Evolutionary conservation across 148 eudicot genomes (phyloP).

Genomic region (Spergularia bocconei): DNA sequence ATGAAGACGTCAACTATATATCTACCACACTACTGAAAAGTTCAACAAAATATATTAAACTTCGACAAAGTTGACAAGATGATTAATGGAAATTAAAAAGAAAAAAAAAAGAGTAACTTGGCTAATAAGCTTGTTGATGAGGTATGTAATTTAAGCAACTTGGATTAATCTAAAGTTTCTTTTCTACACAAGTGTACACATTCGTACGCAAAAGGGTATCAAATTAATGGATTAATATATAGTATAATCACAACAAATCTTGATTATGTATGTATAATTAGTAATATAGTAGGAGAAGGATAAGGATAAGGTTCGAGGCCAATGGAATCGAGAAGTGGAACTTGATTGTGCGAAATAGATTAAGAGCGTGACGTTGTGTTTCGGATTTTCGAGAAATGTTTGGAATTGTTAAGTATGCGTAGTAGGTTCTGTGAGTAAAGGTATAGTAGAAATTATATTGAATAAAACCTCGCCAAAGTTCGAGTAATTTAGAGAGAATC

Average conservation of each 20-base stretch:
- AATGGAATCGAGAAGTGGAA: background rate
- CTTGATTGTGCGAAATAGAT: background rate
- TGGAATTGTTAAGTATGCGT: no score
- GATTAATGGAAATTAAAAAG: no score
- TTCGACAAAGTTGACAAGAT: no score
- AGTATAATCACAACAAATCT: conserved; percentile 2
- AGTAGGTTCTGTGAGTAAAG: no score
- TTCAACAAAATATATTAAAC: conserved; percentile 6
- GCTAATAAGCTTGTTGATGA: conserved; percentile 8
- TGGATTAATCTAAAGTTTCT: conserved; percentile 6
- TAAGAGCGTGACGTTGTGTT: no score
- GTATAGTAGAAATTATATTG: no score
- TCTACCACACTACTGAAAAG: conserved; percentile 21
- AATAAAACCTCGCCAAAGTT: no score
- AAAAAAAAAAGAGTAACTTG: no score
- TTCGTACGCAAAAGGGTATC: conserved; percentile 3
- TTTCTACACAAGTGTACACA: conserved; percentile 1
- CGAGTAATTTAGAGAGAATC: no score
- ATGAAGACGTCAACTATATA: conserved; percentile 6
- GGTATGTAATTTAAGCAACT: background rate
- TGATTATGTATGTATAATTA: background rate
- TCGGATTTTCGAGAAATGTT: no score
- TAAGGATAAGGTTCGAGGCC: background rate
- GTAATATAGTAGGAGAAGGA: background rate
- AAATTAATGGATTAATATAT: background rate